These are phyloP conservation scores for Cyberlindnera subsufficiens DNA, from an alignment of 805 yeast genomes.

Conservation along the genomic window DNA sequence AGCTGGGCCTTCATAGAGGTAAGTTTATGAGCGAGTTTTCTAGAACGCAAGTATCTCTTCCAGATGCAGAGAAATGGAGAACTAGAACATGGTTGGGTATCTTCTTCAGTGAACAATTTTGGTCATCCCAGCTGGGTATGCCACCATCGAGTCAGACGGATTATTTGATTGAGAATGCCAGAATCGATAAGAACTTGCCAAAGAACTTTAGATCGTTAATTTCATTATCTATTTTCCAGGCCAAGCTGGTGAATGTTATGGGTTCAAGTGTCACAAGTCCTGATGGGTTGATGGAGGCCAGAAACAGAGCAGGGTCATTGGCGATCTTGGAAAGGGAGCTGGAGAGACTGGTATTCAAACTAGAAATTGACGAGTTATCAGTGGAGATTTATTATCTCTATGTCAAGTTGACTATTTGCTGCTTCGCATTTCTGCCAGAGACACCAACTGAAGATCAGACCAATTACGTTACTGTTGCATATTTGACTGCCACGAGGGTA, in stretches of 20 bases:
- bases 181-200: conserved; percentile 59
- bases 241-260: conserved; percentile 77
- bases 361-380: conserved; percentile 59
- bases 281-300: conserved; percentile 83
- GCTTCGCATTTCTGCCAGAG: conserved; percentile 87
- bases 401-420: conserved; percentile 73
- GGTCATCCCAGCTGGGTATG: conserved; percentile 82
- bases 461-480: conserved; percentile 75
- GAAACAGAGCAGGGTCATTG: conserved; percentile 73
- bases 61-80: conserved; percentile 91
- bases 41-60: conserved; percentile 80
- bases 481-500: conserved; percentile 72
- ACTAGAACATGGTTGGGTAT: conserved; percentile 89
- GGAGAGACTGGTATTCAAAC: conserved; percentile 59
- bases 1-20: conserved; percentile 87
- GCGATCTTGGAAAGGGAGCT: conserved; percentile 75
- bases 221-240: conserved; percentile 73
- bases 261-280: conserved; percentile 81
- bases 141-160: conserved; percentile 87
- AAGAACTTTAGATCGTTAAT: conserved; percentile 66
- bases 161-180: conserved; percentile 71
- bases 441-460: conserved; percentile 85
- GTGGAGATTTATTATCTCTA: conserved; percentile 77
- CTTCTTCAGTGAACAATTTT: conserved; percentile 82
- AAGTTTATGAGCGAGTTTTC: conserved; percentile 87